These are phyloP conservation scores for Trichoderma orchidacearum DNA, from an alignment of 495 filamentous ascomycete genomes.

Conservation along the genomic window DNA sequence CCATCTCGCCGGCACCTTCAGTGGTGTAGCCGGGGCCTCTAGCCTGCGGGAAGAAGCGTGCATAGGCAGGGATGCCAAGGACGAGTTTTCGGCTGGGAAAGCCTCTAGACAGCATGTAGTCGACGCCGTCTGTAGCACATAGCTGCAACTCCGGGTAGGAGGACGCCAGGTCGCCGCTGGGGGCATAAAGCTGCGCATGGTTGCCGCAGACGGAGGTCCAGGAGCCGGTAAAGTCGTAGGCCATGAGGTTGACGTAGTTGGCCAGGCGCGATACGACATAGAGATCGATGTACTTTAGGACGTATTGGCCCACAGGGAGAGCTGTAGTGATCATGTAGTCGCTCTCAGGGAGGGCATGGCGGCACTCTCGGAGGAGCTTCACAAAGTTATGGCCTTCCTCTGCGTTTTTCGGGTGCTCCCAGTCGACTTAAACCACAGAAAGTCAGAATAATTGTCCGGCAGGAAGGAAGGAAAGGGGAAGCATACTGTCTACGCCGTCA, in stretches of 20 bases:
- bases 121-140: constrained; percentile 49
- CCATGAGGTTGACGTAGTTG: constrained; percentile 71
- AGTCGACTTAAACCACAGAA: constrained; percentile 54
- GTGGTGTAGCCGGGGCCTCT: constrained; percentile 43
- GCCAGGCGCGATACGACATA: constrained; percentile 40
- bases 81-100: constrained; percentile 55
- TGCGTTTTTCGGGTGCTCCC: constrained; percentile 60
- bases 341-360: constrained; percentile 46
- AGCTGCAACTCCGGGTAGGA: constrained; percentile 8
- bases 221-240: constrained; percentile 67
- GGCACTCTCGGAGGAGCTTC: constrained; percentile 46
- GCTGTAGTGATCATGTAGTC: constrained; percentile 45
- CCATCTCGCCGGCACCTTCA: constrained; percentile 39
- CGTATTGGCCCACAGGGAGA: constrained; percentile 63
- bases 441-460: constrained; percentile 2
- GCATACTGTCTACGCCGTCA: constrained; percentile 64
- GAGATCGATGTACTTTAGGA: constrained; percentile 56
- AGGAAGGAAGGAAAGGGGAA: not conserved
- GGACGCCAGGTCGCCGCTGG: constrained; percentile 10
- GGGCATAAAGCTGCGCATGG: constrained; percentile 55
- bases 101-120: constrained; percentile 43
- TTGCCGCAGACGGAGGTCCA: constrained; percentile 56
- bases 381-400: constrained; percentile 52
- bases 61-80: constrained; percentile 62
- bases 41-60: constrained; percentile 56